Evolutionary conservation across 345 rosid species (phyloP), one percentile per base, ranked within the genome.

Genomic region (Brassica incana): DNA sequence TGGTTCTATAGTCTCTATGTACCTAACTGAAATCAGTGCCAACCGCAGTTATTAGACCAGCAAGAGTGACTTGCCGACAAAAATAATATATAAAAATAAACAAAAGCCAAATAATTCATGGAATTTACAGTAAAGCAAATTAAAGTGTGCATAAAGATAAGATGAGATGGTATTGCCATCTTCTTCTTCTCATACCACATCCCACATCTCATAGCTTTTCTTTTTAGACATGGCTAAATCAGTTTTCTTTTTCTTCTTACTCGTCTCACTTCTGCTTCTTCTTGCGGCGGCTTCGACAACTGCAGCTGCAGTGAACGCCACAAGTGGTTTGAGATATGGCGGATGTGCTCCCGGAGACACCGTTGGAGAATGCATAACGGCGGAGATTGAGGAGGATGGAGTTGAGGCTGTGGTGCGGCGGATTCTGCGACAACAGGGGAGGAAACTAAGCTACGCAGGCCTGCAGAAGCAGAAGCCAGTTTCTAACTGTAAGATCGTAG

Each of bases 291-390:
- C 62, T 43, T 38, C 48, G 1, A 40, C 40, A 40, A n/a, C 56
- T 12, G 36, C 65, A 77, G 52, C 80, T 32, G 10, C 65, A 14
- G 52, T 56, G 4, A 77, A 77, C 35, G 27, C 33, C 6, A 77
- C 80, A 20, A 61, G 54, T 61, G 69, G 48, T 12, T 35, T 32
- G 38, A 61, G 11, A 16, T 60, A 70, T 30, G 48, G 25, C 2
- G 70, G 75, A 12, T 77, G 80, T 69, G 75, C 36, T 63, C 62
- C 36, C 8, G 75, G 80, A 62, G 75, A 48, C 16, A 70, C 80
- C 25, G 10, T 61, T 9, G 64, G 64, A 33, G 64, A 70, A 48
- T 69, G 75, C 52, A 16, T 69, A 69, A 62, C 50, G 33, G 75
- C 64, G 38, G 62, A 35, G 4, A 14, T 8, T 32, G 64, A 30